These are phyloP conservation scores for Diplodia seriata DNA, from an alignment of 2,329 filamentous ascomycete species.

Conservation along the genomic window DNA sequence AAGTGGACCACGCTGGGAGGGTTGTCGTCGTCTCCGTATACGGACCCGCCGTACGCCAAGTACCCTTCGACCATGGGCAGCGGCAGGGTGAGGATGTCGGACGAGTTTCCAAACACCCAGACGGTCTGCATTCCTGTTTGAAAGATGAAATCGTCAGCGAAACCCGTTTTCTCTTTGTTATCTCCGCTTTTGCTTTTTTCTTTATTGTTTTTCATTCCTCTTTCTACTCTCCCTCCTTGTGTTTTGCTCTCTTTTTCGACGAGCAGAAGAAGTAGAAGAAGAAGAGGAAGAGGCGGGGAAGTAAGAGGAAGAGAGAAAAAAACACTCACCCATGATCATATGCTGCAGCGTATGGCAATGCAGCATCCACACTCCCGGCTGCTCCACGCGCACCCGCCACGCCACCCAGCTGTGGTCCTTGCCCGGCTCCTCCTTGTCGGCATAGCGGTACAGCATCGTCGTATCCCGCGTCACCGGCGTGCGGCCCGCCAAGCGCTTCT, in stretches of 20 bases:
- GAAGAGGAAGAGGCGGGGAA: not conserved
- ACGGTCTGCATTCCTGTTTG: slow-evolving; percentile 53
- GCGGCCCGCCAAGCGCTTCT: slow-evolving; percentile 49
- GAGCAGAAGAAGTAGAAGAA: not conserved
- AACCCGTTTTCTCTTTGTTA: not conserved
- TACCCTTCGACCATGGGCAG: slow-evolving; percentile 51
- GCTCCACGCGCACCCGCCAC: slow-evolving; percentile 63
- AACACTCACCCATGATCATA: slow-evolving; percentile 60
- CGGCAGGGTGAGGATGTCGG: slow-evolving; percentile 48
- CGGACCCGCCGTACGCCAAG: slow-evolving; percentile 53
- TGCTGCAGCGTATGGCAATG: slow-evolving; percentile 67
- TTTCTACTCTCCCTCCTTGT: too few species aligned
- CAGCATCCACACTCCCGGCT: slow-evolving; percentile 66
- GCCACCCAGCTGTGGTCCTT: slow-evolving; percentile 64
- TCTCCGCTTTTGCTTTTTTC: not conserved
- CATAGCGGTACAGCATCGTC: slow-evolving; percentile 65
- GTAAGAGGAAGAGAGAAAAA: not conserved
- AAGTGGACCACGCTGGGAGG: slow-evolving; percentile 34
- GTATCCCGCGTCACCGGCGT: slow-evolving; percentile 55
- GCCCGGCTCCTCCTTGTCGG: slow-evolving; percentile 48
- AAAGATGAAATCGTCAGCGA: not conserved
- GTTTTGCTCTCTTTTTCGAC: too few species aligned
- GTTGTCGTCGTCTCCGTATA: slow-evolving; percentile 46
- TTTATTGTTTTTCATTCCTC: not conserved
- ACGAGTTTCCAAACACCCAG: slow-evolving; percentile 55